Base-by-base conservation (phyloP, 2,329 filamentous ascomycete species). In the Penicillium sp. region DNA sequence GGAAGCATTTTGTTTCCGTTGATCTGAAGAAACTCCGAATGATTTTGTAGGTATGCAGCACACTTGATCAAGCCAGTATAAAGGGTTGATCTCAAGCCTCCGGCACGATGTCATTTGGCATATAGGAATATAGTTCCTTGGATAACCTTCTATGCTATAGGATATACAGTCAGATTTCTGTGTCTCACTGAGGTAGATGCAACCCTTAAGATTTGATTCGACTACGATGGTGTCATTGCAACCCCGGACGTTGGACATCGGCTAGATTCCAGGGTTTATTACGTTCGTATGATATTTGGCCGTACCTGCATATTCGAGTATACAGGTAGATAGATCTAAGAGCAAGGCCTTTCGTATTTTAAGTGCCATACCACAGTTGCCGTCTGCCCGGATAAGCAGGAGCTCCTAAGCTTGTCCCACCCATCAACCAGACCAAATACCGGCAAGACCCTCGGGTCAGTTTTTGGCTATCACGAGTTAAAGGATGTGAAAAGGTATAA, bases 131-230 rank as follows among this genome's bases (percentile, higher is more conserved):
- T 37, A 51, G 11, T 42, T 23, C 42, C 11, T 29, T 25, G 20
- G 20, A 15, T 5, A 14, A 14, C 22, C 5, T 29, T 27, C 40
- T 22, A 15, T 20, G 35, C n/a, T 44, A n/a, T 33, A 8, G 14
- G 7, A 42, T 15, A 7, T 2, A 8, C 14, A 9, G 20, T 33
- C 20, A 25, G 29, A 18, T 23, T 25, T 6, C 7, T 31, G 40
- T 15, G 40, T 44, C 49, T 31, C 27, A 44, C 37, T 41, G 6
- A 15, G 11, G 29, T 8, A 43, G 40, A 58, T 61, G 54, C 58
- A 58, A 61, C 54, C 56, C 53, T 42, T 27, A 29, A 47, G 46
- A 44, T n/a, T 43, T 55, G 29, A 56, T 55, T 54, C 33, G 51
- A 42, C 43, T 29, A 33, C 2, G 26, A 40, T 56, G 49, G 51